These are phyloP conservation scores for Terfezia claveryi DNA, from an alignment of 495 filamentous ascomycete genomes.

Conservation along the genomic window DNA sequence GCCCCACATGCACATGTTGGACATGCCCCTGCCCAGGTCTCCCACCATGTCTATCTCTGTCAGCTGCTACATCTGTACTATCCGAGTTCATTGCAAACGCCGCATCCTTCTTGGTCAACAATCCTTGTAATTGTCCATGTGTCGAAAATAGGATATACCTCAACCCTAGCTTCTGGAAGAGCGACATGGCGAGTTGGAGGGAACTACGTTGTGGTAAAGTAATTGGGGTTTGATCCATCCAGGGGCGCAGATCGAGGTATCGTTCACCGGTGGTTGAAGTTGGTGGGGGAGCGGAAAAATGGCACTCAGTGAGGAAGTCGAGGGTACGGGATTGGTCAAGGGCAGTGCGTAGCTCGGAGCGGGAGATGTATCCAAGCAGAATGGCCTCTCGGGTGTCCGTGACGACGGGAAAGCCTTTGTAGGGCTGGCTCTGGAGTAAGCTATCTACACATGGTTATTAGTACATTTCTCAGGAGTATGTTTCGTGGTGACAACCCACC, in stretches of 20 bases:
- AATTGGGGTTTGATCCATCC: conserved; percentile 97
- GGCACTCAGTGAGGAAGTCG: conserved; percentile 50
- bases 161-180: conserved; percentile 85
- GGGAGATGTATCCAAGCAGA: conserved; percentile 80
- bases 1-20: too few species aligned
- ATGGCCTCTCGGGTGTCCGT: conserved; percentile 49
- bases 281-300: conserved; percentile 49
- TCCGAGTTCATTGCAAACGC: conserved; percentile 59
- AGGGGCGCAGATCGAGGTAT: conserved; percentile 70
- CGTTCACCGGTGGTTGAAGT: conserved; percentile 19
- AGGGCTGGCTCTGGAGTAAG: conserved; percentile 48
- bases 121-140: conserved; percentile 54
- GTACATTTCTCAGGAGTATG: too few species aligned
- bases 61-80: neutral
- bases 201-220: conserved; percentile 55
- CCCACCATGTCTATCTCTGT: too few species aligned
- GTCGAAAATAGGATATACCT: conserved; percentile 77
- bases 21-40: too few species aligned
- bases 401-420: conserved; percentile 85
- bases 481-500: neutral
- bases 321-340: conserved; percentile 38
- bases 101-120: conserved; percentile 96
- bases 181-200: conserved; percentile 59
- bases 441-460: conserved; percentile 17
- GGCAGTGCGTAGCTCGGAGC: conserved; percentile 69